Conservation (phyloP, 305 asterid species). For the Stenogyne calaminthoides region DNA sequence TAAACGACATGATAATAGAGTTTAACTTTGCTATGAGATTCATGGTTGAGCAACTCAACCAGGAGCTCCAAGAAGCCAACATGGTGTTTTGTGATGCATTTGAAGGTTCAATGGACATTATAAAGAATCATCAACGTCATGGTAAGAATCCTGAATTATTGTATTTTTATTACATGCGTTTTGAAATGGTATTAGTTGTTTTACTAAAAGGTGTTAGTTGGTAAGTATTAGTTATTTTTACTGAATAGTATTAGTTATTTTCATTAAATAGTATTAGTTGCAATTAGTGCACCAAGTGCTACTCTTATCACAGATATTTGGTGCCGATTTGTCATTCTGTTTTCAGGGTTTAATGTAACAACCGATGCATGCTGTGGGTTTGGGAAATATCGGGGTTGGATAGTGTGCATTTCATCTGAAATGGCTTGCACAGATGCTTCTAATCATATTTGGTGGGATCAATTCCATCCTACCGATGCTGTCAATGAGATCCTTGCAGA, state of each 20-base stretch:
- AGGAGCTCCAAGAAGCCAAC: constrained; percentile 57
- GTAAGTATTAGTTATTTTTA: no score
- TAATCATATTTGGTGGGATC: constrained; percentile 90
- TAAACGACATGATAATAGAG: constrained; percentile 78
- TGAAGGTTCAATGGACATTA: constrained; percentile 87
- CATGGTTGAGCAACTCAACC: constrained; percentile 64
- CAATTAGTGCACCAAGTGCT: no score
- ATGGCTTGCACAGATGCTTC: constrained; percentile 85
- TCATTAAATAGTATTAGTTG: no score
- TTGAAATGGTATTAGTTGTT: no score
- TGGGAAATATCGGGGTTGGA: constrained; percentile 70
- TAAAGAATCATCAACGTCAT: constrained; percentile 58
- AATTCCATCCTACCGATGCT: constrained; percentile 87
- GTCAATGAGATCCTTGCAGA: constrained; percentile 86
- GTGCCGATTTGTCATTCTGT: constrained; percentile 20
- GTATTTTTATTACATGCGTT: no score
- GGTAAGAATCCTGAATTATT: constrained; percentile 52
- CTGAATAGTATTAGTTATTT: no score
- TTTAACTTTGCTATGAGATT: constrained; percentile 79
- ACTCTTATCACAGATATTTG: not conserved
- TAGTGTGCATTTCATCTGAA: constrained; percentile 71
- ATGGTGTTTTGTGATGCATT: constrained; percentile 83
- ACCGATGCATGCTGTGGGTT: constrained; percentile 90
- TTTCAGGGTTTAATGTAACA: constrained; percentile 68
- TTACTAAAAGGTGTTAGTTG: no score